Conservation (phyloP, 2,329 filamentous ascomycete genomes). For the Trichothecium sympodiale region DNA sequence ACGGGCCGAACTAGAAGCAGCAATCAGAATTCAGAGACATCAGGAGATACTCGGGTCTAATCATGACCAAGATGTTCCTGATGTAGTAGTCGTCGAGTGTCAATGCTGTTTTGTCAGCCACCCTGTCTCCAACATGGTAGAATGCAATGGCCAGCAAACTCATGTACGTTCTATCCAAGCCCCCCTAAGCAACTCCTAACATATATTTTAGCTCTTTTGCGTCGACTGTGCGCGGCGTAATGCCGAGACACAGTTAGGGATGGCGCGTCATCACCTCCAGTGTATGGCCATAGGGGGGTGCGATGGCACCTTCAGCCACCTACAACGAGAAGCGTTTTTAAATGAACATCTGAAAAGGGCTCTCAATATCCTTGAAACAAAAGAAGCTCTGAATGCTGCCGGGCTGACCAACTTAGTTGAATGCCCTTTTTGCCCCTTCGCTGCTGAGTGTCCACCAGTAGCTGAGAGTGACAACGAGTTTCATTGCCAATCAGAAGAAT, state of each 20-base stretch:
- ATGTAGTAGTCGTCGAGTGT: conserved; percentile 57
- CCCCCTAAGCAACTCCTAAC: not conserved
- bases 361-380: conserved; percentile 61
- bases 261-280: conserved; percentile 52
- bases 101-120: conserved; percentile 61
- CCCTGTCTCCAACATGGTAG: conserved; percentile 55
- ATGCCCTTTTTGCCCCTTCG: conserved; percentile 77
- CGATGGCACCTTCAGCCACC: conserved; percentile 43
- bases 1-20: too few species aligned
- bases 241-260: conserved; percentile 58
- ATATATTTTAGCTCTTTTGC: conserved; percentile 48
- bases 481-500: conserved; percentile 55
- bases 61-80: too few species aligned
- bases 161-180: conserved; percentile 31
- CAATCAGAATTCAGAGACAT: too few species aligned
- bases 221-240: conserved; percentile 50
- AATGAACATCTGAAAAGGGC: conserved; percentile 46
- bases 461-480: conserved; percentile 63
- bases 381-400: conserved; percentile 57
- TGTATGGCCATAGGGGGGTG: conserved; percentile 67
- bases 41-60: too few species aligned
- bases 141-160: conserved; percentile 45
- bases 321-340: conserved; percentile 46
- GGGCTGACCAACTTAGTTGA: conserved; percentile 60
- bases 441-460: conserved; percentile 58